Conservation (phyloP, 805 yeast genomes). For the Priceomyces castillae region DNA sequence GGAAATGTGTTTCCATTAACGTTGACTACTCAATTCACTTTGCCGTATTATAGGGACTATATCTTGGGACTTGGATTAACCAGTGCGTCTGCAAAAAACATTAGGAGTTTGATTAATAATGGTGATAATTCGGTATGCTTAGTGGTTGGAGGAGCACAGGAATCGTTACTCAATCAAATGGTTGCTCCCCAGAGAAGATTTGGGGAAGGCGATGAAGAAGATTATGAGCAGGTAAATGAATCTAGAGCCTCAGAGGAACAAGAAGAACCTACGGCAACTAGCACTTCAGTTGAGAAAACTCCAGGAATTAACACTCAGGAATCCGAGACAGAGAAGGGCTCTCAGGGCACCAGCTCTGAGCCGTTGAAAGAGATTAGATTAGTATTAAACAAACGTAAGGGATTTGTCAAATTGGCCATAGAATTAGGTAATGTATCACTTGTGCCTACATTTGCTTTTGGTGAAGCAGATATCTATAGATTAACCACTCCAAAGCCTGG, state of each 20-base stretch:
- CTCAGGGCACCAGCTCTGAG: neutral
- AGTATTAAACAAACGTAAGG: constrained; percentile 75
- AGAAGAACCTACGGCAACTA: neutral
- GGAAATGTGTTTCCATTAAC: constrained; percentile 72
- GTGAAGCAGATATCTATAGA: constrained; percentile 67
- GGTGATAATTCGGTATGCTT: constrained; percentile 76
- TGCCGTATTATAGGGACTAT: constrained; percentile 88
- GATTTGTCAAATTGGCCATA: constrained; percentile 85
- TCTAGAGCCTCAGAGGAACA: neutral
- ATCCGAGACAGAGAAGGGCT: constrained; percentile 1
- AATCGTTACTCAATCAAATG: constrained; percentile 57
- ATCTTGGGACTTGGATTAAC: constrained; percentile 77
- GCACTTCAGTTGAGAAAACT: neutral
- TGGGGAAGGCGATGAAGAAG: constrained; percentile 28
- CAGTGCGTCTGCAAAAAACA: constrained; percentile 75
- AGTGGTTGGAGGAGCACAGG: constrained; percentile 96
- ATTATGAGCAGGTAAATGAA: constrained; percentile 6
- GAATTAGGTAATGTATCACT: constrained; percentile 71
- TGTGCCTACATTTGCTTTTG: constrained; percentile 90
- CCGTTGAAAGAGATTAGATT: constrained; percentile 53
- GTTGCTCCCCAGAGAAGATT: constrained; percentile 32
- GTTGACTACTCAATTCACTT: constrained; percentile 71
- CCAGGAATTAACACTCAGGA: neutral
- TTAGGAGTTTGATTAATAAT: constrained; percentile 57
- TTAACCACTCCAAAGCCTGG: constrained; percentile 41